Evolutionary conservation across 352 stramenopile species (phyloP), one percentile per base, ranked within the genome.

Genomic region (Phytopythium cucurbitacearum): DNA sequence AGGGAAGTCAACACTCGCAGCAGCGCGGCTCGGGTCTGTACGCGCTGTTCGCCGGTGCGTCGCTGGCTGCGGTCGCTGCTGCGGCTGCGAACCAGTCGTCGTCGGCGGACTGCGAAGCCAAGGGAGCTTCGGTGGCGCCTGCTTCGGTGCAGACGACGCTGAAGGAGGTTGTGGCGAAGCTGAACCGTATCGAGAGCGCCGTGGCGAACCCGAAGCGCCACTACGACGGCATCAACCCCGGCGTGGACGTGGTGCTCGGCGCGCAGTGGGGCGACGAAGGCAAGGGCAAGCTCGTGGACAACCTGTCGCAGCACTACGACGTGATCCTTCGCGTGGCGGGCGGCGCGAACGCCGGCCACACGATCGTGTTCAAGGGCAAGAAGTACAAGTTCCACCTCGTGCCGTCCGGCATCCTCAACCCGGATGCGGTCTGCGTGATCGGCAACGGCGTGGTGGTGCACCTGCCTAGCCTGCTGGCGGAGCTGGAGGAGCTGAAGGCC

Each of bases 361-460:
- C 97, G 41, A 99, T 99, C 67, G 95, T 99, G 46, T 95, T 98
- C 51, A 80, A 99, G 45, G 84, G 91, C 47, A 97, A 97, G 78
- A 98, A 98, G 73, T 99, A 99, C 86, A 99, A 99, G 72, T 99
- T 99, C 77, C 97, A 99, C 80, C 73, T 99, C 5, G 79, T 99
- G 51, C 97, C 97, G 3, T 99, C 90, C 41, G 97, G 97, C 46
- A 98, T 99, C 53, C 71, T 99, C 40, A 98, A 99, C 72, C 80
- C 90, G 33, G 76, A 96, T 43, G 95, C 94, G 0, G 89, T 91
- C 37, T 98, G 96, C 66, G 85, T 99, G n/a, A 97, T 99, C 51
- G 96, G 97, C 39, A 99, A 99, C 70, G 97, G 97, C 53, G 97
- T 99, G 11, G 97, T 99, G 16, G 90, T 99, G 65, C 96, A 99